A percentile compares a stretch with the other conserved stretches of the same genome.
These are phyloP conservation scores for Globisporangium barbulae DNA, from an alignment of 352 stramenopile genomes.

Conservation along the genomic window DNA sequence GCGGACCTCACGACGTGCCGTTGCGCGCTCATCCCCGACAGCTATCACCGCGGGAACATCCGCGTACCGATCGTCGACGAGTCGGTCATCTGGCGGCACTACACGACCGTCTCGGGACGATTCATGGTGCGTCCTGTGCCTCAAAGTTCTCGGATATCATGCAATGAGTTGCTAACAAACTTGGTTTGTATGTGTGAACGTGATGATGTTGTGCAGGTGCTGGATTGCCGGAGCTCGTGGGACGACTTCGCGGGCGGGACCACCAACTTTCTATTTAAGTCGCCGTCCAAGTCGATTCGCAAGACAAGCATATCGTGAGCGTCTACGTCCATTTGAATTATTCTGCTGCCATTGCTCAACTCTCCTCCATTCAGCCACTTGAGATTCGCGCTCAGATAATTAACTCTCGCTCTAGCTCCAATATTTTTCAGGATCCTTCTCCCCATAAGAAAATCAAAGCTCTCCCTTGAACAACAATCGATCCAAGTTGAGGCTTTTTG, in stretches of 20 bases:
- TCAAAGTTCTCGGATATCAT: not conserved
- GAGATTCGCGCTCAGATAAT: not conserved
- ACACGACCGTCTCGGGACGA: slow-evolving; percentile 53
- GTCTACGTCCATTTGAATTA: not conserved
- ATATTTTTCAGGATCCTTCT: not conserved
- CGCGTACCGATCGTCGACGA: slow-evolving; percentile 70
- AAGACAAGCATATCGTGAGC: slow-evolving; percentile 36
- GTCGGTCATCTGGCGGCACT: slow-evolving; percentile 71
- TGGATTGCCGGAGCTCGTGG: slow-evolving; percentile 22
- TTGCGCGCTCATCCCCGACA: slow-evolving; percentile 70
- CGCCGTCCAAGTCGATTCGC: slow-evolving; percentile 20
- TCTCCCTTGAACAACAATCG: not conserved
- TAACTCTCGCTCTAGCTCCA: not conserved
- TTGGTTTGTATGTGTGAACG: not conserved
- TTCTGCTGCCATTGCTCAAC: not conserved
- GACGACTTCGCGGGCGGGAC: slow-evolving; percentile 13
- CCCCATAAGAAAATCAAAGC: not conserved
- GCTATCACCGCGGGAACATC: slow-evolving; percentile 65
- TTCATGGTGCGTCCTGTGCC: slow-evolving; percentile 53
- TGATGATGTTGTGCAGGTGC: slow-evolving; percentile 18
- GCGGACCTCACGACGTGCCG: slow-evolving; percentile 50
- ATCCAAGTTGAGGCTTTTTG: not conserved
- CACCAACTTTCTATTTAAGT: slow-evolving; percentile 25
- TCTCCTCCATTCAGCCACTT: not conserved
- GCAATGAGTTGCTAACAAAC: not conserved